A percentile compares a stretch with the other conserved stretches of the same genome.
These are phyloP conservation scores for Apiospora hydei DNA, from an alignment of 2,329 filamentous ascomycete species.

Conservation along the genomic window DNA sequence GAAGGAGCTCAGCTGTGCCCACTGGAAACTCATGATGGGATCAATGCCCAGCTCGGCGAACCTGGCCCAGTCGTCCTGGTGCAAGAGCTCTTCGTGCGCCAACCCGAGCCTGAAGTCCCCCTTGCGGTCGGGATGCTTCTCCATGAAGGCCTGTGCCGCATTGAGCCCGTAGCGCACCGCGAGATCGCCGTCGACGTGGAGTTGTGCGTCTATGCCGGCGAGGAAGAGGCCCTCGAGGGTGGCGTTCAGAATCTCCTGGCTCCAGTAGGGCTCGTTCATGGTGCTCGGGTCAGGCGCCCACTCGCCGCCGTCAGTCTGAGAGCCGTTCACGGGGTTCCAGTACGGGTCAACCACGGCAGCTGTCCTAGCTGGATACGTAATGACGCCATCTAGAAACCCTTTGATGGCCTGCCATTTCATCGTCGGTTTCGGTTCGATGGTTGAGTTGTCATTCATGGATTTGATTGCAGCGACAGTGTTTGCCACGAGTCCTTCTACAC, in stretches of 20 bases:
- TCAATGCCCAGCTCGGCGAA: neutral
- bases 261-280: neutral
- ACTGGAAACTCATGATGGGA: constrained; percentile 1
- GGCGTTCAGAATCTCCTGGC: neutral
- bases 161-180: neutral
- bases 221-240: neutral
- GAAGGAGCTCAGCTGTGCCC: neutral
- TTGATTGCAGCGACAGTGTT: neutral
- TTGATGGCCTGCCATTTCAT: constrained; percentile 1
- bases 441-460: neutral
- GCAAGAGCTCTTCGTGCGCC: neutral
- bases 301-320: neutral
- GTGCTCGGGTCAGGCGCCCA: neutral
- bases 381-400: neutral
- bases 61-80: constrained; percentile 11
- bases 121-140: neutral
- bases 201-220: neutral
- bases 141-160: neutral
- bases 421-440: neutral
- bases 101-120: neutral
- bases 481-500: neutral
- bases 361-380: neutral
- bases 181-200: neutral
- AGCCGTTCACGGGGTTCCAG: neutral
- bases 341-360: neutral